These are phyloP conservation scores for Komagataea norvegica DNA, from an alignment of 1,139 yeast genomes.

Conservation along the genomic window DNA sequence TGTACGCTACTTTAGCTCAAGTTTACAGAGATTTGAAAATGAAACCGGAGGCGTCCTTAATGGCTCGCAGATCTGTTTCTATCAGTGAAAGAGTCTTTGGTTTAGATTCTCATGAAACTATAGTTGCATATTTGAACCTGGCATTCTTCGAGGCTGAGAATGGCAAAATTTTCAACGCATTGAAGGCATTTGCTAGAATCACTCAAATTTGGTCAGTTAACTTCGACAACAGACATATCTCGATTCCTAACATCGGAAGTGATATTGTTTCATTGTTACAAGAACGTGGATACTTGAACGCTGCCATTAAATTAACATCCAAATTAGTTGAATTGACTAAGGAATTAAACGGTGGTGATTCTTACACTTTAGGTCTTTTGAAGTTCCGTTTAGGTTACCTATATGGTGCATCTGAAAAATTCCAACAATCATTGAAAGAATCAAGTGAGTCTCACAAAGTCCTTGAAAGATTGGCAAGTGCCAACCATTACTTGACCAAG, in stretches of 20 bases:
- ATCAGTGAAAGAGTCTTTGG: constrained; percentile 81
- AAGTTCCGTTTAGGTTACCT: constrained; percentile 66
- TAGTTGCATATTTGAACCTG: constrained; percentile 68
- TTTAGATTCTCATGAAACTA: constrained; percentile 70
- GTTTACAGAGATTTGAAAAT: constrained; percentile 60
- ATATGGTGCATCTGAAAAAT: constrained; percentile 48
- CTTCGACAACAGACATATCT: constrained; percentile 63
- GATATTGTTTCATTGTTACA: constrained; percentile 61
- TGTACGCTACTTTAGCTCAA: constrained; percentile 62
- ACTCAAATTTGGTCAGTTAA: constrained; percentile 51
- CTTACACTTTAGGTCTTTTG: constrained; percentile 55
- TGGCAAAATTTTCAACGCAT: constrained; percentile 55
- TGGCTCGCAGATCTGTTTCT: constrained; percentile 66
- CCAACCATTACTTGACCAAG: constrained; percentile 19
- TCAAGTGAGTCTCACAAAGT: constrained; percentile 15
- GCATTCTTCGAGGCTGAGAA: constrained; percentile 67
- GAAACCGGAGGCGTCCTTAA: constrained; percentile 55
- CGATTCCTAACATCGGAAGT: constrained; percentile 57
- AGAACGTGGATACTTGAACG: constrained; percentile 42
- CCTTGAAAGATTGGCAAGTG: constrained; percentile 17
- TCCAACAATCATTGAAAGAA: constrained; percentile 42
- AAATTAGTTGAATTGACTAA: constrained; percentile 44
- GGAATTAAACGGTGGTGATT: constrained; percentile 48
- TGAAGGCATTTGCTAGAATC: constrained; percentile 60
- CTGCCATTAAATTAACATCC: constrained; percentile 47